These are phyloP conservation scores for Hamamelis virginiana DNA, from an alignment of 164 flowering plant species.

Conservation along the genomic window DNA sequence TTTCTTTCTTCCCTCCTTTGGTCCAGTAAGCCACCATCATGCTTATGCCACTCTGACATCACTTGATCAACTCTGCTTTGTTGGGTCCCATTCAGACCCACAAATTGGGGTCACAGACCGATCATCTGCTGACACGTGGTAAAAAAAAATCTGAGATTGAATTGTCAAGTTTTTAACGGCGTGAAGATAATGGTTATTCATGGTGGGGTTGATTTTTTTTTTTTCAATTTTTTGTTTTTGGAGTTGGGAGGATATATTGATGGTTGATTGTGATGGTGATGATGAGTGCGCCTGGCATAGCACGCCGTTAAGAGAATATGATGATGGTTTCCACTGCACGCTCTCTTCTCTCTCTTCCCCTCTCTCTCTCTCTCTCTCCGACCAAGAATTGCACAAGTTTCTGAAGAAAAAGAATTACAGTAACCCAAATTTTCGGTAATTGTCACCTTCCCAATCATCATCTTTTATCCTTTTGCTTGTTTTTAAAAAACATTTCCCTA, in stretches of 20 bases:
- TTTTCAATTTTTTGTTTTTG: too few relatives aligned
- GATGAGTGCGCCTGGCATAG: constrained; percentile 42
- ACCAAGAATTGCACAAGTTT: constrained; percentile 14
- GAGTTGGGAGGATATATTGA: constrained; percentile 8
- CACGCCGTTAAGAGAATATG: constrained; percentile 54
- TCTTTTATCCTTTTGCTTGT: constrained; percentile 22
- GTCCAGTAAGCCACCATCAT: constrained; percentile 22
- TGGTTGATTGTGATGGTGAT: constrained; percentile 35
- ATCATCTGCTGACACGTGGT: constrained; percentile 16
- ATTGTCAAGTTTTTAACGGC: background rate
- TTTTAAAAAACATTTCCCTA: background rate
- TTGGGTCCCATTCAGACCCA: background rate
- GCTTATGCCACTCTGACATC: constrained; percentile 33
- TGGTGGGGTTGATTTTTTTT: constrained; percentile 16
- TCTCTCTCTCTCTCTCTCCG: constrained; percentile 16
- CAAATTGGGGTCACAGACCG: constrained; percentile 1
- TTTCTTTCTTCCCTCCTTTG: too few relatives aligned
- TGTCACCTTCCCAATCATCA: constrained; percentile 32
- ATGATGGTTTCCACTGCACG: constrained; percentile 58
- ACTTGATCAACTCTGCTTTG: constrained; percentile 4
- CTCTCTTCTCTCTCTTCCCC: constrained; percentile 24
- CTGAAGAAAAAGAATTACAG: constrained; percentile 2
- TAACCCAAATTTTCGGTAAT: constrained; percentile 17
- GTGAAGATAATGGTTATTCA: background rate
- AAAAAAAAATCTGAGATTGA: too few relatives aligned